Conservation (phyloP, 306 rosid species). For the Adenanthera pavonina region DNA sequence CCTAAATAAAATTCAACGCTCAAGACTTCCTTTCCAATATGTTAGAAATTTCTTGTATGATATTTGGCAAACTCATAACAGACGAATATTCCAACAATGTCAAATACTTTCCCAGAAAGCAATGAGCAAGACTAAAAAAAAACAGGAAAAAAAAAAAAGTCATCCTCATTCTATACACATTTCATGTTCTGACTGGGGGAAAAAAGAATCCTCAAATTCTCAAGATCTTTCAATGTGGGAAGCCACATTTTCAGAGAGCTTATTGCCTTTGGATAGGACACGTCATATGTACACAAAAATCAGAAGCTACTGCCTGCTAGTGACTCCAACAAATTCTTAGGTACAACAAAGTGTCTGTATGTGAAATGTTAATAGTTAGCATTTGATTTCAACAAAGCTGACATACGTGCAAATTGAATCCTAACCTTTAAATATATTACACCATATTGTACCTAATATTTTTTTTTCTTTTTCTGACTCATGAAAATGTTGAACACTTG, state of each 20-base stretch:
- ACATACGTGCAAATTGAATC: background rate
- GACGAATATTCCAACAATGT: background rate
- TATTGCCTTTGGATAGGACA: conserved; percentile 31
- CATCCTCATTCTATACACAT: too few species aligned
- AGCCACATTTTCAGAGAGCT: conserved; percentile 50
- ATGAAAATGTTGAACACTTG: conserved; percentile 7
- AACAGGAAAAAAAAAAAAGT: too few species aligned
- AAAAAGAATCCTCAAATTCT: conserved; percentile 27
- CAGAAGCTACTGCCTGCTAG: conserved; percentile 14
- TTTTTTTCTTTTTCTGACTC: background rate
- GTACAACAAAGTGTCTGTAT: background rate
- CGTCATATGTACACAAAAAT: conserved; percentile 50
- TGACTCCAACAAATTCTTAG: background rate
- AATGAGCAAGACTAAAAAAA: too few species aligned
- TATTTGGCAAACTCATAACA: too few species aligned
- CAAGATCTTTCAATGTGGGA: conserved; percentile 30
- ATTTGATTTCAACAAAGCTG: conserved; percentile 1
- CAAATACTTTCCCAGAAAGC: background rate
- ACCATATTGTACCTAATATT: background rate
- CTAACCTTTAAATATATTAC: background rate
- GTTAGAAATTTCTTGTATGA: too few species aligned
- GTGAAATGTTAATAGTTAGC: background rate
- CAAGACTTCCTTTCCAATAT: too few species aligned
- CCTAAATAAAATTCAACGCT: too few species aligned
- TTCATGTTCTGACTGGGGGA: too few species aligned